These are phyloP conservation scores for Didymella arachidicola DNA, from an alignment of 2,329 filamentous ascomycete genomes.

Conservation along the genomic window DNA sequence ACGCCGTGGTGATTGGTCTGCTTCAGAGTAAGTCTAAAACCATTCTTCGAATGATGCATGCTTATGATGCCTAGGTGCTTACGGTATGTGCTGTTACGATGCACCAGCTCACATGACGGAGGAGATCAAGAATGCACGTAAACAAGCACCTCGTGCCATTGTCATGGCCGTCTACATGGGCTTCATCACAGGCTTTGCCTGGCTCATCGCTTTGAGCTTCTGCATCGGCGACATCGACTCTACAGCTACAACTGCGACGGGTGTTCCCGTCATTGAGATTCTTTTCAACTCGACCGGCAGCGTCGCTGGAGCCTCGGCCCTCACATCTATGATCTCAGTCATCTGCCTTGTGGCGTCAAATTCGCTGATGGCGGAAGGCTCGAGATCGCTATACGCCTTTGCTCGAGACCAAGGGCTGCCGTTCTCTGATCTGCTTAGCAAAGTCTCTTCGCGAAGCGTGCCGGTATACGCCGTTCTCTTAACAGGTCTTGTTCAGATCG, in stretches of 20 bases:
- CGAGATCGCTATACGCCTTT: conserved; percentile 57
- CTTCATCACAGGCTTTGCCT: conserved; percentile 50
- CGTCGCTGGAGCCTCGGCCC: conserved; percentile 54
- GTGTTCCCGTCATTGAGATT: conserved; percentile 63
- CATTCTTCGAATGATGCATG: background rate
- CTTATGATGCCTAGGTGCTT: conserved; percentile 44
- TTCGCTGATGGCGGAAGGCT: conserved; percentile 58
- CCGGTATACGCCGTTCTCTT: conserved; percentile 61
- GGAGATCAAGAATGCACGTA: conserved; percentile 61
- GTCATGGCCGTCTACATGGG: conserved; percentile 51
- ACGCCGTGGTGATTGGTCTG: conserved; percentile 62
- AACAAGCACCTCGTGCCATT: conserved; percentile 59
- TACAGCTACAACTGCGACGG: conserved; percentile 57
- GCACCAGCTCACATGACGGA: conserved; percentile 62
- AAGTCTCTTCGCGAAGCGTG: conserved; percentile 58
- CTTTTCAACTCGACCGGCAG: conserved; percentile 59
- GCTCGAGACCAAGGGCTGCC: conserved; percentile 63
- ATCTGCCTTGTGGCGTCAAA: conserved; percentile 58
- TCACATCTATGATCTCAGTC: conserved; percentile 59
- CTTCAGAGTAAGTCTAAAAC: conserved; percentile 52
- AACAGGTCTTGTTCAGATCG: conserved; percentile 59
- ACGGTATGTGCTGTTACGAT: conserved; percentile 64
- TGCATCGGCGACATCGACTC: conserved; percentile 55
- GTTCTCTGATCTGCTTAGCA: conserved; percentile 58
- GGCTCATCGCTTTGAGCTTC: conserved; percentile 52